Conservation (phyloP, 805 yeast species). For the Hanseniaspora vineae region DNA sequence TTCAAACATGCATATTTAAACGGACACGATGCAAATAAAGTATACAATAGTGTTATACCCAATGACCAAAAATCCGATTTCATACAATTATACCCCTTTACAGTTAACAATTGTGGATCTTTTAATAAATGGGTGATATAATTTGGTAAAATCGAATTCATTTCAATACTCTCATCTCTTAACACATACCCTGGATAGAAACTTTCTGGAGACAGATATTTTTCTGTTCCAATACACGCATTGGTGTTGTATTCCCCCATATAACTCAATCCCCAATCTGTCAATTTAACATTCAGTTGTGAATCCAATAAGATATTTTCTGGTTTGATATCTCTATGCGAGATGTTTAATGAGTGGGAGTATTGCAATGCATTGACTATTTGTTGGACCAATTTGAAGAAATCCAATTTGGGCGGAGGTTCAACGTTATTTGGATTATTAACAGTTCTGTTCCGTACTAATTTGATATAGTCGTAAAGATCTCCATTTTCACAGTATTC, state of each 20-base stretch:
- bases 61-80: slow-evolving; percentile 80
- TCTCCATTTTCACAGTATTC: slow-evolving; percentile 61
- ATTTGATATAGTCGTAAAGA: slow-evolving; percentile 39
- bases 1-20: slow-evolving; percentile 57
- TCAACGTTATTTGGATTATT: slow-evolving; percentile 4
- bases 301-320: slow-evolving; percentile 48
- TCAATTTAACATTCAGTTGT: slow-evolving; percentile 42
- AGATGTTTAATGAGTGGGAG: slow-evolving; percentile 46
- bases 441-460: slow-evolving; percentile 2
- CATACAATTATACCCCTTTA: slow-evolving; percentile 47
- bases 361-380: slow-evolving; percentile 37
- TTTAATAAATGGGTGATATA: slow-evolving; percentile 1
- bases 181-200: slow-evolving; percentile 30
- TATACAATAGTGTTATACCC: slow-evolving; percentile 68
- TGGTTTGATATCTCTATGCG: slow-evolving; percentile 64
- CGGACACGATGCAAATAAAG: slow-evolving; percentile 76
- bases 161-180: slow-evolving; percentile 7
- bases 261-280: slow-evolving; percentile 67
- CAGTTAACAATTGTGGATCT: neutral
- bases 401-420: slow-evolving; percentile 13
- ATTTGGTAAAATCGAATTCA: slow-evolving; percentile 17
- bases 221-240: slow-evolving; percentile 57
- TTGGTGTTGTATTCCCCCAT: slow-evolving; percentile 19
- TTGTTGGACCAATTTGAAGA: slow-evolving; percentile 33
- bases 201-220: slow-evolving; percentile 89